phyloP scores from a whole-genome alignment of 345 rosid genomes.

The Chamaenerion angustifolium region DNA sequence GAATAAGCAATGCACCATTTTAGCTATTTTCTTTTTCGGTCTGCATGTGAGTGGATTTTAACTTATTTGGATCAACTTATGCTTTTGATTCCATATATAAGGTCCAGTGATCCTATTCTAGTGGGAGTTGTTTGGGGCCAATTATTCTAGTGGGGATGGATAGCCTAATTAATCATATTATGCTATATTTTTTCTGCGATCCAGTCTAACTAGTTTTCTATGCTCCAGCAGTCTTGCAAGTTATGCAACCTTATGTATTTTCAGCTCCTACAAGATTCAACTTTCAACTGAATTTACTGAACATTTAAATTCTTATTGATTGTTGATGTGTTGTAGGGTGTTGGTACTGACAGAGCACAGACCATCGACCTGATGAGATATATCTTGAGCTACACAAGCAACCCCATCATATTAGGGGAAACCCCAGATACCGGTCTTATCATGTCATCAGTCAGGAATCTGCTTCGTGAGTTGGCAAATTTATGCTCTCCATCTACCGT shows the following conservation, averaged over 20 bases:
- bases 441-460: slow-evolving; percentile 20
- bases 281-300: background rate
- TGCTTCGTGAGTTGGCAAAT: slow-evolving; percentile 45
- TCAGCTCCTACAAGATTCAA: background rate
- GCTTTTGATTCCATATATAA: no score
- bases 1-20: no score
- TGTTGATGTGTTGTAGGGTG: slow-evolving; percentile 22
- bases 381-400: slow-evolving; percentile 56
- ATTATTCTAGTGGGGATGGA: no score
- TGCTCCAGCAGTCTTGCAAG: background rate
- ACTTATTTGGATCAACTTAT: no score
- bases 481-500: slow-evolving; percentile 20
- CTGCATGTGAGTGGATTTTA: no score
- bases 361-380: slow-evolving; percentile 67
- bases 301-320: background rate
- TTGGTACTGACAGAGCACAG: slow-evolving; percentile 26
- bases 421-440: background rate
- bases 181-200: no score
- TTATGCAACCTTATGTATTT: background rate
- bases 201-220: background rate
- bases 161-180: background rate
- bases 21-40: no score
- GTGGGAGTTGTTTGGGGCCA: no score
- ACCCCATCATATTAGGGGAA: slow-evolving; percentile 16
- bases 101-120: no score